A percentile compares a stretch with the other conserved stretches of the same genome.
Conservation (phyloP, 257 asterid genomes). For the Solanum arcanum region DNA sequence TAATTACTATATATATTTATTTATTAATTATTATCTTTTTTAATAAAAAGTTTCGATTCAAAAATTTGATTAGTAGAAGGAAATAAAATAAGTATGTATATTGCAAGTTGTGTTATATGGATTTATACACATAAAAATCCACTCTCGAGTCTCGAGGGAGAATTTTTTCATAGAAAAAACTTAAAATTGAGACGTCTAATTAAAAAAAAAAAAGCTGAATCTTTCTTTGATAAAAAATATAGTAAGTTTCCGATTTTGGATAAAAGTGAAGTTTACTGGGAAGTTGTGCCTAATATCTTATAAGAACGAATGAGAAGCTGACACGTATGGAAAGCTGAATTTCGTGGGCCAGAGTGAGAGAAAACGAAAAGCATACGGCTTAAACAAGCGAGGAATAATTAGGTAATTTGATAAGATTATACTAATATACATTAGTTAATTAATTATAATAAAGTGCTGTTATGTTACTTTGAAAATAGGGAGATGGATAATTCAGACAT, state of each 20-base stretch:
- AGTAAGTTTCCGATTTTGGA: background rate
- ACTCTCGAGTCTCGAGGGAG: too few species aligned
- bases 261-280: background rate
- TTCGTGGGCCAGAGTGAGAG: background rate
- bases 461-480: background rate
- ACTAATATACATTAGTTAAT: background rate
- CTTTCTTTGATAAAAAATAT: too few species aligned
- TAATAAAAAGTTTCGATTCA: fast-evolving
- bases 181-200: too few species aligned
- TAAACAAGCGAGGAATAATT: background rate
- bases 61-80: too few species aligned
- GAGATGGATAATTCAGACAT: too few species aligned
- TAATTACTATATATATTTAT: fast-evolving
- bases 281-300: background rate
- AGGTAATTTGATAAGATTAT: background rate
- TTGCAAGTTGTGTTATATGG: too few species aligned
- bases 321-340: background rate
- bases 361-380: background rate
- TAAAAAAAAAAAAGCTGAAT: too few species aligned
- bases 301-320: background rate
- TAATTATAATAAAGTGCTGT: background rate
- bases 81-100: too few species aligned
- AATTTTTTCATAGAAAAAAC: too few species aligned
- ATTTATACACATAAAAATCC: too few species aligned
- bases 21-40: too few species aligned